A percentile compares a stretch with the other conserved stretches of the same genome.
phyloP scores from a whole-genome alignment of 1,139 yeast species.

The Chernovozyma sophiae-reginae region DNA sequence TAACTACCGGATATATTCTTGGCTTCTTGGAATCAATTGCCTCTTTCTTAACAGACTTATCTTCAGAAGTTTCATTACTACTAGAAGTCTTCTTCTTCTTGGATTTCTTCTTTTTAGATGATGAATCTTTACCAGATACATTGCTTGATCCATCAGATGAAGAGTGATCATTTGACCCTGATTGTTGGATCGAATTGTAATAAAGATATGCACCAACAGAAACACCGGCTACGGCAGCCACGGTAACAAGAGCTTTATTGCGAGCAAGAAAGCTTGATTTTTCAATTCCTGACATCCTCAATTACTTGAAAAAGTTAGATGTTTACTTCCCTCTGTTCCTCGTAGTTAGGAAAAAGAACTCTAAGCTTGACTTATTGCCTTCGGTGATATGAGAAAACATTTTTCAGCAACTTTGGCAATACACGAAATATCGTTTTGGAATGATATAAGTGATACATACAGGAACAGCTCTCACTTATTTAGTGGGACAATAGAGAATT shows the following conservation, averaged over 20 bases:
- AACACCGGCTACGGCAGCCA: conserved; percentile 60
- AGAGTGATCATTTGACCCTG: conserved; percentile 5
- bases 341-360: no score
- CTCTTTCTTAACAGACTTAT: conserved; percentile 20
- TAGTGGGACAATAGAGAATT: no score
- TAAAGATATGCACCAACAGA: conserved; percentile 61
- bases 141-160: conserved; percentile 11
- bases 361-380: conserved; percentile 1
- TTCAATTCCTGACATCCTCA: conserved; percentile 14
- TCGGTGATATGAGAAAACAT: conserved; percentile 1
- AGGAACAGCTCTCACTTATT: no score
- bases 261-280: conserved; percentile 42
- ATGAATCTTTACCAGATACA: conserved; percentile 13
- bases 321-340: no score
- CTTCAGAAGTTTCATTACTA: conserved; percentile 15
- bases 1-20: conserved; percentile 40
- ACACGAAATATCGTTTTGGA: conserved; percentile 4
- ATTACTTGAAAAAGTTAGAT: background rate
- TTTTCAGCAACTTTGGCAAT: conserved; percentile 6
- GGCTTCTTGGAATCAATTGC: conserved; percentile 9
- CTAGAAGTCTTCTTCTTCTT: conserved; percentile 17
- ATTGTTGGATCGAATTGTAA: conserved; percentile 39
- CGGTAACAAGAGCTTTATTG: conserved; percentile 55
- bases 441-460: background rate
- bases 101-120: conserved; percentile 29